Base-by-base conservation (phyloP, 2,329 filamentous ascomycete genomes). In the Colletotrichum magnum region DNA sequence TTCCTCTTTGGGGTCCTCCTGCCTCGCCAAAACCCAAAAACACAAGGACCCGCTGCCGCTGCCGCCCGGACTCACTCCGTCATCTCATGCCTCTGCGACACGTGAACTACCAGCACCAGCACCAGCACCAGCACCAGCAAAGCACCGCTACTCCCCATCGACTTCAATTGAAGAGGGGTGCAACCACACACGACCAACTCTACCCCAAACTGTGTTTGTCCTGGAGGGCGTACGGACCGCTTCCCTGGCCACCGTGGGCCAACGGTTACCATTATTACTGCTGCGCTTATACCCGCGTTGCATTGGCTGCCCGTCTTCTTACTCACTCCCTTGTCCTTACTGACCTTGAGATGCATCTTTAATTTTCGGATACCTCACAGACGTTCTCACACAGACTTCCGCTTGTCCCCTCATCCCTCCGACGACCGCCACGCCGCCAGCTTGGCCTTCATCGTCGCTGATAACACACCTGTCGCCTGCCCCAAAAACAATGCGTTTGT, bases 331-430 rank as follows among this genome's bases (percentile, higher is more conserved):
- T 60, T 45, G 43, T 36, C 62, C 48, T 39, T 39, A 56, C 52
- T 51, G 51, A 43, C 53, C 43, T 69, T 69, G 56, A 52, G 67
- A 69, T 67, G 62, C 67, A 32, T 21, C 56, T 36, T 47, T 65
- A 60, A 64, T 64, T 58, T 59, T 68, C 47, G 53, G 53, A 65
- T 53, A 48, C 48, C 66, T 61, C 67, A 69, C 67, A 66, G 67
- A 69, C 63, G 13, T 67, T 66, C 67, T 41, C 56, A 56, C 67
- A 69, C 67, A 67, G 67, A 69, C 67, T 52, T 21, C 59, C 60
- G 47, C 32, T 50, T 21, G 32, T 32, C 47, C 47, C n/a, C 28
- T 39, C 36, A 52, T 61, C 58, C 57, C 63, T 67, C 36, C 48
- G 26, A 66, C 62, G 62, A 69, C 58, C 18, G 12, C 47, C n/a